Base-by-base conservation (phyloP, 345 rosid genomes). In the Linum lewisii region DNA sequence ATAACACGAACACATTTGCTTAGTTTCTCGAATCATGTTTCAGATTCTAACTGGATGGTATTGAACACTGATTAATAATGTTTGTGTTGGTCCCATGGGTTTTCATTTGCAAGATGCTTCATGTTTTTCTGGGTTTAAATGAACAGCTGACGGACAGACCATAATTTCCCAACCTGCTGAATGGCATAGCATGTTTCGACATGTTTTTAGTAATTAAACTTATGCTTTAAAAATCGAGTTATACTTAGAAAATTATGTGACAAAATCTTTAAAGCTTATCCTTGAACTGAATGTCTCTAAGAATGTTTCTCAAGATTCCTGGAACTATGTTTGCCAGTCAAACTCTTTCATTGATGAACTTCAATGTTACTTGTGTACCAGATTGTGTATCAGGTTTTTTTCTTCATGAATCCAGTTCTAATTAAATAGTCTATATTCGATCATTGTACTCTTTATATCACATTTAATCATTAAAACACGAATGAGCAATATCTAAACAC, bases 101-200 rank as follows among this genome's bases (percentile, higher is more conserved):
- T n/a, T n/a, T n/a, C n/a, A n/a, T n/a, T n/a, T n/a, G n/a, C n/a
- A n/a, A n/a, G n/a, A n/a, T n/a, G n/a, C 85, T 67, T 83, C 75
- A 72, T 86, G 86, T 61, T 64, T 82, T 24, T 59, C 72, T 56
- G 85, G 88, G 77, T 81, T 84, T 73, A 88, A 76, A 78, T 91
- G 95, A 54, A 91, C 86, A 22, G 96, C 98, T 22, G 98, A 95
- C 54, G 98, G 98, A 70, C 92, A 84, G 29, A 91, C 88, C 95
- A 86, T 87, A 21, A 91, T 79, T 20, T 79, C 86, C 98, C 98
- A 91, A 21, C 83, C 90, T n/a, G 87, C 84, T 58, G 97, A 74
- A 93, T 82, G 52, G 94, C 87, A 75, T 78, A 80, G 67, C 83
- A 97, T 93, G 83, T 79, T 74, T 58, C 54, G 52, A 60, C 47